Evolutionary conservation across 768 basidiomycete genomes (phyloP).

Genomic region (Mycena venus): DNA sequence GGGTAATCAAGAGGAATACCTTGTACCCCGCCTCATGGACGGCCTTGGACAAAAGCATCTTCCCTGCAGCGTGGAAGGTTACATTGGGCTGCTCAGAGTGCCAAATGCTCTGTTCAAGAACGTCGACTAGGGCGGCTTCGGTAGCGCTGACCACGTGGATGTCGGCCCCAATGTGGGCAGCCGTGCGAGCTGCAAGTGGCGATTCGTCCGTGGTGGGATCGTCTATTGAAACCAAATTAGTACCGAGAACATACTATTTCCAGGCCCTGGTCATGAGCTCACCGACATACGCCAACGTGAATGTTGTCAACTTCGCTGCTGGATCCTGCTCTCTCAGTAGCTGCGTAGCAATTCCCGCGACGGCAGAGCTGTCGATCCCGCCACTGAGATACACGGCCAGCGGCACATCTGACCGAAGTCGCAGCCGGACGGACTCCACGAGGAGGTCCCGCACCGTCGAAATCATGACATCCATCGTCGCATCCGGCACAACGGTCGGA

Average conservation of each 20-base stretch:
- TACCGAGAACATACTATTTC: not conserved
- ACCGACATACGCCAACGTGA: conserved; percentile 23
- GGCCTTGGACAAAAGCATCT: conserved; percentile 22
- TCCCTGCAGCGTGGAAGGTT: conserved; percentile 32
- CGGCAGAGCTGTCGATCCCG: conserved; percentile 27
- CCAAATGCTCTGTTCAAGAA: conserved; percentile 29
- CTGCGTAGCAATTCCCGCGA: conserved; percentile 25
- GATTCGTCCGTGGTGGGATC: conserved; percentile 23
- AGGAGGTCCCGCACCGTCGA: conserved; percentile 8
- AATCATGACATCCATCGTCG: not conserved
- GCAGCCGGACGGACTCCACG: conserved; percentile 21
- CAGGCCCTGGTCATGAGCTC: not conserved
- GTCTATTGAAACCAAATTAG: not conserved
- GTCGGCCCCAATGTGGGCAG: conserved; percentile 20
- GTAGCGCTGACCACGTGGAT: conserved; percentile 21
- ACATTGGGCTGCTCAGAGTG: conserved; percentile 26
- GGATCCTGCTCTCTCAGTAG: conserved; percentile 24
- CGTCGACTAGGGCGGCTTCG: conserved; percentile 16
- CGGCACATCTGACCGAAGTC: conserved; percentile 29
- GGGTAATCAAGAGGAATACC: not conserved
- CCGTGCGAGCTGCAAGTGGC: conserved; percentile 22
- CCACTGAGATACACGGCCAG: conserved; percentile 31
- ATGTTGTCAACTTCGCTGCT: conserved; percentile 5
- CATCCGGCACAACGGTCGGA: not conserved
- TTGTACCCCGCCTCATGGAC: conserved; percentile 29